Evolutionary conservation across 768 basidiomycete species (phyloP), one percentile per base, ranked within the genome.

Genomic region (Brasilioporus rufonigricans): DNA sequence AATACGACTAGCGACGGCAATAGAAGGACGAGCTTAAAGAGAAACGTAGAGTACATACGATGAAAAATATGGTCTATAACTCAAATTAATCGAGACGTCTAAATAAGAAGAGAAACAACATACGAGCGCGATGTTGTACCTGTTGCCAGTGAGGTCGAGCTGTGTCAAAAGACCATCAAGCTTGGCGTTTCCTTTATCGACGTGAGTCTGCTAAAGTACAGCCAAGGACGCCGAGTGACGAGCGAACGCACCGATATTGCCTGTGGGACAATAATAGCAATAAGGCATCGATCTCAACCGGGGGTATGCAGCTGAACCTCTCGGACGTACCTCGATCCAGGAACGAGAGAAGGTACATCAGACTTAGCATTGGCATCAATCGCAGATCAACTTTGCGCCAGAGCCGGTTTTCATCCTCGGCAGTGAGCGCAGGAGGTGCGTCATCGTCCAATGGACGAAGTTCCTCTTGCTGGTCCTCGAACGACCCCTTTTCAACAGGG

Each of bases 11-110:
- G 14, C 24, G 7, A 48, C 23, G 33, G 6, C 1, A 9, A 13
- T 26, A 35, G 48, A 50, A 32, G 26, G 6, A 2, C 14, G 4
- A 40, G 11, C 4, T 36, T 9, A 2, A 36, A 10, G 19, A 39
- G 18, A 26, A 21, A 18, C 13, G 1, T 9, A 39, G 14, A n/a
- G 18, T 10, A 69, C 83, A 51, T 61, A 87, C 86, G 39, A 89
- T 79, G 64, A 87, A 87, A 61, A 79, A 89, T 80, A 84, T 83
- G 0, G 85, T 86, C 85, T 87, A 29, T 3, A n/a, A n/a, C n/a
- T 31, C 13, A 7, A 19, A 27, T 58, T 5, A 45, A 35, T 24
- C n/a, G 16, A 21, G 2, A 2, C 5, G 5, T 53, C 26, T 35
- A 18, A 18, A 21, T 19, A 21, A 14, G 5, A 14, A 31, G 8